Base-by-base conservation (phyloP, 495 filamentous ascomycete species). In the Tetracladium setigerum region DNA sequence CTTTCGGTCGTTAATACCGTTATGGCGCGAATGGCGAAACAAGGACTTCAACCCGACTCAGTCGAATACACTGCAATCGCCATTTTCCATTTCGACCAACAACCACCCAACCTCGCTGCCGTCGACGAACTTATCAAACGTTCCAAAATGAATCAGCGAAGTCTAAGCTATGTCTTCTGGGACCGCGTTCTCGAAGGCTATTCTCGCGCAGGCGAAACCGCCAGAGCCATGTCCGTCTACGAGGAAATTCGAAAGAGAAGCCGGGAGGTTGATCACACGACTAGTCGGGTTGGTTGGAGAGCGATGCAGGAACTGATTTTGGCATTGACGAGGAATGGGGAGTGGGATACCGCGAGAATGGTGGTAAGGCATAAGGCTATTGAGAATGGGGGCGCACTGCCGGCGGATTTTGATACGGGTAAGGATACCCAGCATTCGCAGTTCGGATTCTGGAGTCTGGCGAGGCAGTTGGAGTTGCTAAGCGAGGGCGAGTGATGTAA, bases 21-120 rank as follows among this genome's bases (percentile, higher is more conserved):
- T 3, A 67, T 89, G 11, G 63, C 64, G 1, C 74, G 82, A 56
- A 84, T 91, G 67, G 62, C 63, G 50, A 35, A 42, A 4, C 57
- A 66, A 37, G 68, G 69, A 8, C 50, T 84, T 24, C 61, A 71
- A 52, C 70, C 80, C 0, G 72, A 71, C 2, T 54, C 72, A 5
- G 73, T 83, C 44, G 72, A 87, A 55, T 85, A 84, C 69, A 86
- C 84, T 19, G 80, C 80, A 55, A 68, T 90, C 7, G 57, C 82
- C n/a, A 71, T 77, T n/a, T 65, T 83, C 63, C 80, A 81, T 62
- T 87, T 88, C 58, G 33, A 61, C 4, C 68, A 58, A 50, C 12
- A 58, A n/a, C 73, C 76, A 8, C 79, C 82, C 2, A 68, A 86
- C 55, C 53, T 83, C 19, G 62, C 58, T 1, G 77, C 76, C 17